Evolutionary conservation across 257 asterid genomes (phyloP).

Genomic region (Anisodus tanguticus): DNA sequence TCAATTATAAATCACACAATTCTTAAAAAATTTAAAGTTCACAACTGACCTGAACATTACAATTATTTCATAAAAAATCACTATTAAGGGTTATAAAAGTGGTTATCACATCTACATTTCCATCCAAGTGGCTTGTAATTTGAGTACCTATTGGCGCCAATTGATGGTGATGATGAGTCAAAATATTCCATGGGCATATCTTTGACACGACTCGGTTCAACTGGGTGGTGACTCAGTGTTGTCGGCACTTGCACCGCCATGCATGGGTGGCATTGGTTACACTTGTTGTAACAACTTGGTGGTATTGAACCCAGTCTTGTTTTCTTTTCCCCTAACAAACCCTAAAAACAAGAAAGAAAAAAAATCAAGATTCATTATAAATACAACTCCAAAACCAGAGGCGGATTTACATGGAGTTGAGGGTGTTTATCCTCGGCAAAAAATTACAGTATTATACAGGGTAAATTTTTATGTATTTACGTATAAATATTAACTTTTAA

Average conservation of each 20-base stretch:
- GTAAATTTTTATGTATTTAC: no score
- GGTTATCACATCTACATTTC: constrained; percentile 91
- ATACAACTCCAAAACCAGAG: not conserved
- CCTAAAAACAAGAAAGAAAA: constrained; percentile 39
- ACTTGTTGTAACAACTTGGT: constrained; percentile 92
- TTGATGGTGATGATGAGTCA: constrained; percentile 41
- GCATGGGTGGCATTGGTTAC: constrained; percentile 98
- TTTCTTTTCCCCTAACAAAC: constrained; percentile 64
- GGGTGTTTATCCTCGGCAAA: no score
- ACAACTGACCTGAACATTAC: not conserved
- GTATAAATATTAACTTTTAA: no score
- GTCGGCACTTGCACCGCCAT: constrained; percentile 90
- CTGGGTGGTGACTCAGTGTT: constrained; percentile 56
- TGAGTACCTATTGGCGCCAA: constrained; percentile 69
- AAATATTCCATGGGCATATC: constrained; percentile 42
- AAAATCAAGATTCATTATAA: not conserved
- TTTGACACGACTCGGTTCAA: constrained; percentile 31
- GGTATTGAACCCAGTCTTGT: constrained; percentile 93
- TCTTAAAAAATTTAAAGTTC: not conserved
- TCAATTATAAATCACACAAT: not conserved
- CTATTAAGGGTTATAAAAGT: constrained; percentile 70
- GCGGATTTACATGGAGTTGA: no score
- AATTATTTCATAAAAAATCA: not conserved
- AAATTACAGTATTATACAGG: no score
- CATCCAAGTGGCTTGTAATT: constrained; percentile 99